Conservation (phyloP, 192 early-diverging fungal genomes). For the Umbelopsis sp. region DNA sequence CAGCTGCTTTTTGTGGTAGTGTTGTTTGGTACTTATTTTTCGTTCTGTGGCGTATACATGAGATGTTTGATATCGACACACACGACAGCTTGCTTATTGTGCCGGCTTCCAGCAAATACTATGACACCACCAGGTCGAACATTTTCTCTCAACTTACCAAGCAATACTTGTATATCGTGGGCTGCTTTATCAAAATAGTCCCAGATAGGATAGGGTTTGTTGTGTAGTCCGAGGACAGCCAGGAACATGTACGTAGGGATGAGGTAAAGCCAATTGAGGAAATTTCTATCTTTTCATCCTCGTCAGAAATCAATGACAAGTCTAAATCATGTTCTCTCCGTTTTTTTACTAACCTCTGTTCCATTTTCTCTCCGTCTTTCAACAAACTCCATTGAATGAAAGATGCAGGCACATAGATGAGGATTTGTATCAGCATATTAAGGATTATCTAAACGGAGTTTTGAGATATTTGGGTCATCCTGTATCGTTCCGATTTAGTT, state of each 20-base stretch:
- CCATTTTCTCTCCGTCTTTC: neutral
- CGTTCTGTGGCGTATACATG: neutral
- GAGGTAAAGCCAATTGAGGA: neutral
- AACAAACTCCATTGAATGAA: neutral
- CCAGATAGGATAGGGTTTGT: neutral
- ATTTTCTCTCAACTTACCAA: neutral
- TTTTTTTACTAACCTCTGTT: no score
- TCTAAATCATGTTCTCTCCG: neutral
- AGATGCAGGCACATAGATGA: neutral
- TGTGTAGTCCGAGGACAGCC: neutral
- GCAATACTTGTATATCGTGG: neutral
- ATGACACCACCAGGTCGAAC: neutral
- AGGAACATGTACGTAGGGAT: constrained; percentile 1
- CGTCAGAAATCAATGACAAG: constrained; percentile 1
- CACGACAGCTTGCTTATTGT: neutral
- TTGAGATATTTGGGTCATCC: neutral
- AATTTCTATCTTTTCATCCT: constrained; percentile 3
- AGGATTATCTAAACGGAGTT: neutral
- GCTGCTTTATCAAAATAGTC: neutral
- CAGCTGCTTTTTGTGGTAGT: constrained; percentile 12
- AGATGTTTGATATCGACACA: constrained; percentile 1
- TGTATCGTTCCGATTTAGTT: neutral
- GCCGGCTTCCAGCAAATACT: neutral
- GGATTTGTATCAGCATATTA: neutral
- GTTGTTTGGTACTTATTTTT: neutral